These are phyloP conservation scores for Penicillium brasilianum DNA, from an alignment of 2,329 filamentous ascomycete species.

Conservation along the genomic window DNA sequence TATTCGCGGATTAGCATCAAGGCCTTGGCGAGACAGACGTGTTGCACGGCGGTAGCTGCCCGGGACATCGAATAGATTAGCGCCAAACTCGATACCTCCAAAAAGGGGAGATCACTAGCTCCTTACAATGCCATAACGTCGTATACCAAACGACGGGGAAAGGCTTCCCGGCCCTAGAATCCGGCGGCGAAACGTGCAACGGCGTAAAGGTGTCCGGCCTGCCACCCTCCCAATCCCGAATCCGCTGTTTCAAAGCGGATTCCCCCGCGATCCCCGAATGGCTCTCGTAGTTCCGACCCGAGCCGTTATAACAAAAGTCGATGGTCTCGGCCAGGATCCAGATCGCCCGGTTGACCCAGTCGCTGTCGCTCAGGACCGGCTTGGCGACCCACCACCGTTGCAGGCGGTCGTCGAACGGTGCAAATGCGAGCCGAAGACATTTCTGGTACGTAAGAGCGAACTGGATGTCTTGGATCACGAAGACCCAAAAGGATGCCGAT, in stretches of 20 bases:
- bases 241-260: constrained; percentile 30
- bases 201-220: constrained; percentile 38
- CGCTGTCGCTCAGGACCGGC: constrained; percentile 34
- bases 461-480: constrained; percentile 44
- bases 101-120: too few relatives aligned
- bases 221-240: constrained; percentile 36
- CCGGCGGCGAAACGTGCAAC: constrained; percentile 37
- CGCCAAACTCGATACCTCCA: too few relatives aligned
- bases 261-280: constrained; percentile 25
- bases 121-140: constrained; percentile 39
- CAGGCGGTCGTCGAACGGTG: constrained; percentile 39
- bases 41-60: constrained; percentile 39
- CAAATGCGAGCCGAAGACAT: constrained; percentile 38
- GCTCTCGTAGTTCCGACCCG: constrained; percentile 26
- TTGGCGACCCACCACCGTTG: constrained; percentile 35
- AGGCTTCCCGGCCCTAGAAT: constrained; percentile 34
- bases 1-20: constrained; percentile 34
- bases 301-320: constrained; percentile 39
- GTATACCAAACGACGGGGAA: constrained; percentile 43
- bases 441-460: constrained; percentile 41
- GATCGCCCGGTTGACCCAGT: constrained; percentile 41
- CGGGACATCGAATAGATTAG: neutral
- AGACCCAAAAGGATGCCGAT: constrained; percentile 44
- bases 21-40: constrained; percentile 41
- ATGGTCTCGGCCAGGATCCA: constrained; percentile 43